Percentiles rank a stretch among this genome's conserved stretches.
Evolutionary conservation across 208 protist genomes (phyloP).

Genomic region (Acanthamoeba quina): DNA sequence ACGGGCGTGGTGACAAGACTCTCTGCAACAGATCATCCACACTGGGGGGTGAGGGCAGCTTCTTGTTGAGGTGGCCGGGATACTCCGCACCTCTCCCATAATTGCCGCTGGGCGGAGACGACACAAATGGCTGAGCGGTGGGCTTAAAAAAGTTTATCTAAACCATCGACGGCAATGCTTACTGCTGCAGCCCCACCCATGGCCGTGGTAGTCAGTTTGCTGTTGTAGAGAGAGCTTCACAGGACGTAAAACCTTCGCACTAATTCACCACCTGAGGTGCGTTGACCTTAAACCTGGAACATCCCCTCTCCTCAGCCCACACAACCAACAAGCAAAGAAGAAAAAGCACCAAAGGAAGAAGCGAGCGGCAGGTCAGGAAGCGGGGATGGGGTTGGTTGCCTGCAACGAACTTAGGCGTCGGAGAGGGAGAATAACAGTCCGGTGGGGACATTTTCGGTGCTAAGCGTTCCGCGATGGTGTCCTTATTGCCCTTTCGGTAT

Average conservation of each 20-base stretch:
- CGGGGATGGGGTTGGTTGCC: too few species aligned
- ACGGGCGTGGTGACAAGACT: too few species aligned
- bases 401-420: too few species aligned
- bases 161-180: conserved; percentile 41
- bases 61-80: too few species aligned
- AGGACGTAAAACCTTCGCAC: conserved; percentile 51
- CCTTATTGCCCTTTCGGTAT: too few species aligned
- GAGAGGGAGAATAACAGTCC: background rate
- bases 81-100: conserved; percentile 6
- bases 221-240: background rate
- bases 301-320: background rate
- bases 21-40: too few species aligned
- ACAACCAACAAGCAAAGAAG: too few species aligned
- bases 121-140: background rate
- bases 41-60: too few species aligned
- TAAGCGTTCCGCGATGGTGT: too few species aligned
- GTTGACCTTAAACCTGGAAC: conserved; percentile 40
- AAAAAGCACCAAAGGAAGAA: too few species aligned
- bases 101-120: background rate
- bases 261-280: conserved; percentile 39
- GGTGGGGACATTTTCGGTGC: background rate
- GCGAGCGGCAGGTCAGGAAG: too few species aligned
- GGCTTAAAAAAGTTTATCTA: background rate
- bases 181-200: background rate
- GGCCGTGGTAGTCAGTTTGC: conserved; percentile 38